Evolutionary conservation across 495 filamentous ascomycete species (phyloP), one percentile per base, ranked within the genome.

Genomic region (Aspergillus affinis): DNA sequence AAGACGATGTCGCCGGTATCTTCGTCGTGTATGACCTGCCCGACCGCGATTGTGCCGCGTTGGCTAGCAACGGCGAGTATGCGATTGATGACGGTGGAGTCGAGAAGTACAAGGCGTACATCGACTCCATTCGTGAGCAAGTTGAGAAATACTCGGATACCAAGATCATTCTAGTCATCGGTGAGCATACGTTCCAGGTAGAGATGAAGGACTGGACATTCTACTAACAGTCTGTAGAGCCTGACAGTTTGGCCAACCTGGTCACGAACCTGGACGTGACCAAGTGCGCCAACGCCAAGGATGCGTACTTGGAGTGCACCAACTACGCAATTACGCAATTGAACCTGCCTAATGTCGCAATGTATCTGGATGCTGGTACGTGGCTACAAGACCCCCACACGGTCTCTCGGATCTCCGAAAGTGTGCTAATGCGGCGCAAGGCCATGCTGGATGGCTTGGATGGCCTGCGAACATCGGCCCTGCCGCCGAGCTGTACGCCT

Each of bases 191-290:
- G 60, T 85, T 61, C 77, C 81, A 70, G 75, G 23, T 32, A 7
- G 75, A 17, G 78, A 21, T 5, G 5, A 12, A 23, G 9, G 36
- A 44, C 5, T 17, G 19, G 26, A 44, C 30, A 27, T 47, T 1
- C 50, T 36, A 48, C 76, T 88, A 54, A 72, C 86, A 67, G 81
- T 44, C 82, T 64, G 13, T 45, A 77, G 90, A 93, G 74, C 90
- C 90, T 61, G 90, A 92, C 76, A 89, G 86, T 59, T 81, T 92
- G 46, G 86, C 88, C 63, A 93, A 93, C 78, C 72, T 92, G 65
- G 85, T 92, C 63, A 93, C 90, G 75, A 92, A 93, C 75, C 62
- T 80, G 69, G 78, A 78, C 68, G 72, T 86, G 41, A 55, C 76
- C 19, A 84, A 88, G 49, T 93, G 90, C 75, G 71, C 86, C 57